These are phyloP conservation scores for Eutrema japonicum DNA, from an alignment of 345 rosid species.

Conservation along the genomic window DNA sequence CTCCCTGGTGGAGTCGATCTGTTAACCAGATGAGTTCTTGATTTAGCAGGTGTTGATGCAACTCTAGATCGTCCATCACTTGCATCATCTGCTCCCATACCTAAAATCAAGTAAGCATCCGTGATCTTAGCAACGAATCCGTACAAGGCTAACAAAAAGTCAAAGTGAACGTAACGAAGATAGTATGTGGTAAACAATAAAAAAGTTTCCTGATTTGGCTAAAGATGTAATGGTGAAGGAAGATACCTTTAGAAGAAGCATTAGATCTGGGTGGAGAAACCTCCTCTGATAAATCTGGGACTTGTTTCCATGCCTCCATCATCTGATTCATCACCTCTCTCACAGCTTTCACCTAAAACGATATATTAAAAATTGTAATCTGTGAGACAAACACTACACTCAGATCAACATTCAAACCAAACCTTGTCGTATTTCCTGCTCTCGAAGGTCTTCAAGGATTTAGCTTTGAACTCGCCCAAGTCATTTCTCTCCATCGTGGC, in stretches of 20 bases:
- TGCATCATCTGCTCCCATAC: conserved; percentile 55
- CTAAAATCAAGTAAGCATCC: conserved; percentile 30
- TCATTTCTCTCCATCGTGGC: conserved; percentile 73
- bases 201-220: conserved; percentile 30
- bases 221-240: conserved; percentile 13
- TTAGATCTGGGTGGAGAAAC: conserved; percentile 67
- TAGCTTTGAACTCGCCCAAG: conserved; percentile 66
- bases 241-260: conserved; percentile 72
- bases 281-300: conserved; percentile 84
- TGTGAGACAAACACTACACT: conserved; percentile 10
- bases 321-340: conserved; percentile 90
- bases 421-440: conserved; percentile 88
- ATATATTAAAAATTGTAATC: conserved; percentile 7
- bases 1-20: conserved; percentile 58
- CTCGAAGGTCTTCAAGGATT: conserved; percentile 71
- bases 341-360: conserved; percentile 75
- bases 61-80: conserved; percentile 59
- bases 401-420: conserved; percentile 9
- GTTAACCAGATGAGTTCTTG: conserved; percentile 45
- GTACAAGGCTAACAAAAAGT: not conserved
- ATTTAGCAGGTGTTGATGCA: conserved; percentile 44
- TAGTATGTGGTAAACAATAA: conserved; percentile 18
- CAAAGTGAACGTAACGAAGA: not conserved
- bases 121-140: conserved; percentile 5
- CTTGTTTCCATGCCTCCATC: conserved; percentile 93